Evolutionary conservation across 805 yeast species (phyloP).

Genomic region (Tetrapisispora namnaoensis): DNA sequence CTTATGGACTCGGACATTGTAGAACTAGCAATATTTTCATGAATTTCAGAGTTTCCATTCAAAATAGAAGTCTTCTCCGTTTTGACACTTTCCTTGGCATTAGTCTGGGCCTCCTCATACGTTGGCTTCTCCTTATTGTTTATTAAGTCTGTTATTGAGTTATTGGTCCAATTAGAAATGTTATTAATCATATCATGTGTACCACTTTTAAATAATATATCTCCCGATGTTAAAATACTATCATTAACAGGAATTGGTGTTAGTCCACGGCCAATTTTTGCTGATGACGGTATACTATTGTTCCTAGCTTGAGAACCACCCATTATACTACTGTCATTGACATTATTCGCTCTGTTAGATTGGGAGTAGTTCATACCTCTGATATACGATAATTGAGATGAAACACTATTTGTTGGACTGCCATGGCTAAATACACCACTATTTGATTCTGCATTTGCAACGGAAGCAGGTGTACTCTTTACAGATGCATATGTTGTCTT

Average conservation of each 20-base stretch:
- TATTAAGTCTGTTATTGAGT: slow-evolving; percentile 18
- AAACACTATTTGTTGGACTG: slow-evolving; percentile 1
- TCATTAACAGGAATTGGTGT: neutral
- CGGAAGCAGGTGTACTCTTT: neutral
- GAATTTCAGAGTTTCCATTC: neutral
- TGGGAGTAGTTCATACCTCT: neutral
- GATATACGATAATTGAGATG: slow-evolving; percentile 1
- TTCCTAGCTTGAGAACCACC: neutral
- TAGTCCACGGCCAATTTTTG: neutral
- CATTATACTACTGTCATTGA: neutral
- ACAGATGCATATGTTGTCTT: neutral
- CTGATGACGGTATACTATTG: neutral
- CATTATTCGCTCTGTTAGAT: neutral
- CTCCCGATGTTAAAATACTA: slow-evolving; percentile 6
- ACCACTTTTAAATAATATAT: slow-evolving; percentile 28
- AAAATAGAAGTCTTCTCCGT: neutral
- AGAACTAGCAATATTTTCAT: neutral
- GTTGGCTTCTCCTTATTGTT: slow-evolving; percentile 1
- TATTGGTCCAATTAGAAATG: slow-evolving; percentile 48
- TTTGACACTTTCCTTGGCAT: neutral
- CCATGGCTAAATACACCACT: neutral
- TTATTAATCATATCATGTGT: slow-evolving; percentile 53
- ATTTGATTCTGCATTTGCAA: neutral
- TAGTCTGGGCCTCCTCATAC: neutral
- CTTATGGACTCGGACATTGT: neutral